phyloP scores from a whole-genome alignment of 2,329 filamentous ascomycete genomes.

The Pseudocercospora eumusae region DNA sequence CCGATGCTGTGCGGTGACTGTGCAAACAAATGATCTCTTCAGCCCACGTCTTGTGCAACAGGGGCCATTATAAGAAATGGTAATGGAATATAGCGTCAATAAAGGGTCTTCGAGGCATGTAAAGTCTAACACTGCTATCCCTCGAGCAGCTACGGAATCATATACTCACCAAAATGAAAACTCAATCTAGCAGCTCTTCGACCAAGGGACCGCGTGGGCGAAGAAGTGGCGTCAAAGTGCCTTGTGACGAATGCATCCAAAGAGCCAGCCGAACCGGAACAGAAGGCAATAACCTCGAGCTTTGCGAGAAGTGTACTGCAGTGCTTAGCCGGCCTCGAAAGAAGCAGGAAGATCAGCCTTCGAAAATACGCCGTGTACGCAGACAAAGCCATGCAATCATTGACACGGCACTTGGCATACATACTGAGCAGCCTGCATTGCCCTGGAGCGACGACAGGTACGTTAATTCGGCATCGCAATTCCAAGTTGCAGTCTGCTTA shows the following conservation, averaged over 20 bases:
- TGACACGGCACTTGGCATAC: conserved; percentile 24
- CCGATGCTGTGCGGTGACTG: not conserved
- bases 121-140: not conserved
- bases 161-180: not conserved
- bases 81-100: not conserved
- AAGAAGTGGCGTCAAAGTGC: conserved; percentile 22
- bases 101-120: not conserved
- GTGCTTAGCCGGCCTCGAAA: conserved; percentile 25
- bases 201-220: conserved; percentile 20
- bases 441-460: conserved; percentile 26
- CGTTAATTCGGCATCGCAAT: not conserved
- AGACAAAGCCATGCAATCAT: conserved; percentile 27
- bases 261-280: conserved; percentile 27
- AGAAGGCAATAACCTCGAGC: conserved; percentile 23
- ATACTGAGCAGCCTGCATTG: conserved; percentile 19
- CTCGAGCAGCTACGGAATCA: not conserved
- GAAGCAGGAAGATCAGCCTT: conserved; percentile 13
- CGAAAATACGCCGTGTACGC: conserved; percentile 17
- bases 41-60: not conserved
- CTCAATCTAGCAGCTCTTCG: not conserved
- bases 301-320: conserved; percentile 30
- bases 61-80: not conserved
- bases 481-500: not conserved
- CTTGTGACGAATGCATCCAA: conserved; percentile 33
- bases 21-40: conserved; percentile 6